Evolutionary conservation across 2,329 filamentous ascomycete genomes (phyloP), one percentile per base, ranked within the genome.

Genomic region (Trichoderma arundinaceum): DNA sequence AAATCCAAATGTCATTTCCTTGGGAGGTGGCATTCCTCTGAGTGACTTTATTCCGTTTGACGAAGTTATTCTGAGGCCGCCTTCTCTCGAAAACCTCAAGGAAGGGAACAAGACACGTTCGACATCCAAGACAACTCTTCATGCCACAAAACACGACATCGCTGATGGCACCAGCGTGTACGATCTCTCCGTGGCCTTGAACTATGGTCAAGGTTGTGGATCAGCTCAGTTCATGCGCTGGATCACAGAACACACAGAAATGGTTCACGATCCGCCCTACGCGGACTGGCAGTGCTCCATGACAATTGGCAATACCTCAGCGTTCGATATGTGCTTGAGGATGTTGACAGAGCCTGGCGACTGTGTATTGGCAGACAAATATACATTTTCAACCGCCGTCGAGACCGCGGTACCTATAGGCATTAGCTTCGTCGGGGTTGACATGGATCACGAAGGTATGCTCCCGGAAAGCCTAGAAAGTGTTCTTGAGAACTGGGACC

Each of bases 361-460:
- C 17, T 63, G 17, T 38, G 41, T 63, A 15, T 38, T 63, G 17
- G 48, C 60, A 2, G 60, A 54, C 49, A 63, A 54, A 17, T 54
- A 63, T 8, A 63, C 60, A 17, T 63, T 46, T 2, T 63, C 60
- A 44, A 54, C 49, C 7, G 49, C 60, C 1, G 19, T 63, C 17
- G 60, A 63, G 41, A 51, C 60, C 1, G 60, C 49, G 3, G 8
- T n/a, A n/a, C 60, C 60, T 1, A 5, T 63, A 5, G 51, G 61
- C 3, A 48, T 64, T 43, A 49, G 19, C 3, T 64, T 64, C 9
- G 15, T 49, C 7, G 52, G 61, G 3, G 17, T 64, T 7, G 52
- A 57, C 9, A 64, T 64, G 61, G 61, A 64, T 0, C n/a, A 12
- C 12, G 61, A 64, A 12, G 61, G 61, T 15, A 64, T 64, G 61